Evolutionary conservation across 2,329 filamentous ascomycete genomes (phyloP), one percentile per base, ranked within the genome.

Genomic region (Bretziella fagacearum): DNA sequence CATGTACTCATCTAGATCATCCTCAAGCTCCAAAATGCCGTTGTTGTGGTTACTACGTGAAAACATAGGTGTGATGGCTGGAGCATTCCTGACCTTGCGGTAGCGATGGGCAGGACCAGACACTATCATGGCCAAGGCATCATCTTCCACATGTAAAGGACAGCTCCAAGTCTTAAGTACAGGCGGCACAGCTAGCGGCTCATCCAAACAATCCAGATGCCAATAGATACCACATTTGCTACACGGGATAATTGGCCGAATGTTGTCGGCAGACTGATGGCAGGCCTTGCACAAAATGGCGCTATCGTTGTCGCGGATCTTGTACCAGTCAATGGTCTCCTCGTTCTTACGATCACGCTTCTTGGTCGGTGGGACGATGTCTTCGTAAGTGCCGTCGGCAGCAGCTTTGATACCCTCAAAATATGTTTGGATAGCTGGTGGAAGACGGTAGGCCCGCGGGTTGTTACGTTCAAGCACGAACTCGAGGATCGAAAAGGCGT

Each of bases 121-220:
- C 40, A 66, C 62, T 6, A 78, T 74, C 17, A 79, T 63, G 40
- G 71, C 65, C 25, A 64, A 65, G 49, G 93, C 68, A 48, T 87
- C 71, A 52, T 89, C 79, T 46, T 91, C 84, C 35, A 81, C 69
- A 59, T 98, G 91, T 53, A 82, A 77, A 43, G 89, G 89, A 58
- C 91, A 98, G 62, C 78, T 81, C 84, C 86, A 98, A 47, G 78
- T 81, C 56, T 79, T 77, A 44, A 80, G 69, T 44, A 77, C 71
- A 8, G 87, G 87, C 32, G 85, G 82, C 47, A 82, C 77, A 27
- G 86, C 77, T 57, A 87, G 65, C 27, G 89, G 87, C 23, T 85
- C 84, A 58, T 93, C 79, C 13, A 93, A 67, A 62, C 91, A 98
- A 62, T 96, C 89, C 44, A 94, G 68, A 64, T 98, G 91, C 82